A percentile compares a stretch with the other conserved stretches of the same genome.
phyloP scores from a whole-genome alignment of 768 basidiomycete genomes.

The Omphalotus guepiniiformis region DNA sequence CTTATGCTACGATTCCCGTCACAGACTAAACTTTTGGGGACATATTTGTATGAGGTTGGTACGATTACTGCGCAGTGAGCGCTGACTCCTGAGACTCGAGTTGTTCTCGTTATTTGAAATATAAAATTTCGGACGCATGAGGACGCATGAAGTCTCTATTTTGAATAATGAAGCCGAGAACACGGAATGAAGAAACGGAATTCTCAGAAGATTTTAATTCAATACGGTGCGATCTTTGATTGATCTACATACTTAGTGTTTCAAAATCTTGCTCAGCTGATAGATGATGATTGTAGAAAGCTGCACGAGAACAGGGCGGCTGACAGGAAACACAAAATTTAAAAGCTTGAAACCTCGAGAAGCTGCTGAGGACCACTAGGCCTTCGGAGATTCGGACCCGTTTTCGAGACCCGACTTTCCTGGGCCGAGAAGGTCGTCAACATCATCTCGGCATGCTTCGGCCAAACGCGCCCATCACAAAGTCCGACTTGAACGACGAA shows the following conservation, averaged over 20 bases:
- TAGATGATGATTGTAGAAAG: not conserved
- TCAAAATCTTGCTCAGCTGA: not conserved
- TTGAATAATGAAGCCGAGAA: not conserved
- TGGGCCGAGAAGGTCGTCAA: too few species aligned
- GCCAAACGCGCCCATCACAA: too few species aligned
- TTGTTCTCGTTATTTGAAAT: not conserved
- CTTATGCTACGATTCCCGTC: not conserved
- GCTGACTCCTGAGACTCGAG: not conserved
- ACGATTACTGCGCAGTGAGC: not conserved
- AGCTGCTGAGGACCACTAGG: too few species aligned
- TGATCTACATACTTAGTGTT: not conserved
- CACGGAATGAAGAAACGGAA: not conserved
- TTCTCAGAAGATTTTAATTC: not conserved
- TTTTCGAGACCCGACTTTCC: too few species aligned
- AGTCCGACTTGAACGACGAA: too few species aligned
- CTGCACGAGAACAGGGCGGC: too few species aligned
- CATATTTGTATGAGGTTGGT: conserved; percentile 57
- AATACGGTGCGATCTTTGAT: not conserved
- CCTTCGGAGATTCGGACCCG: too few species aligned
- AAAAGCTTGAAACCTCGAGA: too few species aligned
- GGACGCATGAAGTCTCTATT: not conserved
- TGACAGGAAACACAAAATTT: too few species aligned
- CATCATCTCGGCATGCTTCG: too few species aligned
- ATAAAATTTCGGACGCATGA: not conserved
- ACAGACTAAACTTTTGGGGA: conserved; percentile 48